These are phyloP conservation scores for Coemansia sp. DNA, from an alignment of 192 early-diverging fungal genomes.

Conservation along the genomic window DNA sequence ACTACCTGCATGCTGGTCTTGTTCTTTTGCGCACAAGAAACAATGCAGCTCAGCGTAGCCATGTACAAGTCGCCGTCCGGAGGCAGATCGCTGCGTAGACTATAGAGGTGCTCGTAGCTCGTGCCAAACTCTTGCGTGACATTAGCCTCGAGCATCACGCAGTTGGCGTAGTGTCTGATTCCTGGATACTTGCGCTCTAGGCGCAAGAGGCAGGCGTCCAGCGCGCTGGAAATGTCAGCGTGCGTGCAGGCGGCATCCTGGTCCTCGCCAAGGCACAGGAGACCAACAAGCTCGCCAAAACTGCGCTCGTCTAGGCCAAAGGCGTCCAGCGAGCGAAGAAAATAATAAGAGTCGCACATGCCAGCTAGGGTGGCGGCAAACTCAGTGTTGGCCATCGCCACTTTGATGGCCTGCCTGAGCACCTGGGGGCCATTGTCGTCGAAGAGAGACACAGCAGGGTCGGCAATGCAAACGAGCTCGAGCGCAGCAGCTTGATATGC, in stretches of 20 bases:
- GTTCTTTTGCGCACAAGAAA: slow-evolving; percentile 28
- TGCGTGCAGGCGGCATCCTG: slow-evolving; percentile 21
- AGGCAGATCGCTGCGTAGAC: slow-evolving; percentile 43
- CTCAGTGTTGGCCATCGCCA: slow-evolving; percentile 9
- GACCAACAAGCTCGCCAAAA: slow-evolving; percentile 29
- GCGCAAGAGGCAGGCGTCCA: slow-evolving; percentile 34
- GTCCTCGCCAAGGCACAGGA: slow-evolving; percentile 18
- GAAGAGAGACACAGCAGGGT: slow-evolving; percentile 25
- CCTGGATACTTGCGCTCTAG: slow-evolving; percentile 39
- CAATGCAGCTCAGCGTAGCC: slow-evolving; percentile 39
- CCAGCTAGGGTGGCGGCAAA: slow-evolving; percentile 27
- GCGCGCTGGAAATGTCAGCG: slow-evolving; percentile 16
- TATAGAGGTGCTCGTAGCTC: slow-evolving; percentile 27
- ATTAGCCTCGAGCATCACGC: slow-evolving; percentile 45
- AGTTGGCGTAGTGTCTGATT: slow-evolving; percentile 43
- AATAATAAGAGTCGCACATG: slow-evolving; percentile 49
- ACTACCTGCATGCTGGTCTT: too few species aligned
- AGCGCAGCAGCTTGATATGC: slow-evolving; percentile 16
- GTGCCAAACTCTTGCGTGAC: slow-evolving; percentile 43
- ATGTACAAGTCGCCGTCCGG: slow-evolving; percentile 42
- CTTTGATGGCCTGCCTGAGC: slow-evolving; percentile 30
- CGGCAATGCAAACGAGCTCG: slow-evolving; percentile 16
- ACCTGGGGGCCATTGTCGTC: slow-evolving; percentile 28
- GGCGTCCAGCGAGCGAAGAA: slow-evolving; percentile 34
- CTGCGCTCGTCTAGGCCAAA: slow-evolving; percentile 25